Conservation (phyloP, 768 basidiomycete genomes). For the Tulasnella sp. region DNA sequence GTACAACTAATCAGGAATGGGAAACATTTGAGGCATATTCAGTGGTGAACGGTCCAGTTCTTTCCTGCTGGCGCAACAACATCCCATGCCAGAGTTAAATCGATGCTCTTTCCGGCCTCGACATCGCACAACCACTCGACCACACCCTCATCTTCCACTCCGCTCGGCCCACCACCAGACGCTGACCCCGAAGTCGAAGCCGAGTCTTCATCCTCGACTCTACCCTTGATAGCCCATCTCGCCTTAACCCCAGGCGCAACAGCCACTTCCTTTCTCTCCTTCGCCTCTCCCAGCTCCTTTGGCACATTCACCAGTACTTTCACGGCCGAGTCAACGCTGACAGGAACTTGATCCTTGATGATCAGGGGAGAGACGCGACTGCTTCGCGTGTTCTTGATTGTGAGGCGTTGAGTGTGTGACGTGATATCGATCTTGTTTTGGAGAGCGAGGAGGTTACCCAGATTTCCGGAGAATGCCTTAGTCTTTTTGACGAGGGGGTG, state of each 20-base stretch:
- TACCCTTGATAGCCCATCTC: constrained; percentile 22
- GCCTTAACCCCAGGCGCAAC: constrained; percentile 28
- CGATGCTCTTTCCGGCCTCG: constrained; percentile 34
- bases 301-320: constrained; percentile 26
- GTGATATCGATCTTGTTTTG: constrained; percentile 15
- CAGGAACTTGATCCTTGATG: constrained; percentile 15
- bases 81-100: constrained; percentile 43
- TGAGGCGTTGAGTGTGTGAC: constrained; percentile 15
- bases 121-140: constrained; percentile 46
- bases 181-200: constrained; percentile 32
- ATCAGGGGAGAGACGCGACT: neutral
- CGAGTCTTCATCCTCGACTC: constrained; percentile 35
- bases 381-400: constrained; percentile 17
- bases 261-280: constrained; percentile 32
- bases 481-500: constrained; percentile 14
- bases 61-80: constrained; percentile 33
- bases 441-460: neutral
- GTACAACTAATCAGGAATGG: neutral
- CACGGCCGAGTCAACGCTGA: constrained; percentile 23
- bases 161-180: neutral
- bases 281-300: constrained; percentile 16
- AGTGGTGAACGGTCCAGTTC: no score
- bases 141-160: constrained; percentile 31
- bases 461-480: neutral
- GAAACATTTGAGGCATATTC: neutral